A percentile compares a stretch with the other conserved stretches of the same genome.
phyloP scores from a whole-genome alignment of 1,139 yeast genomes.

The Wickerhamomyces sp. region DNA sequence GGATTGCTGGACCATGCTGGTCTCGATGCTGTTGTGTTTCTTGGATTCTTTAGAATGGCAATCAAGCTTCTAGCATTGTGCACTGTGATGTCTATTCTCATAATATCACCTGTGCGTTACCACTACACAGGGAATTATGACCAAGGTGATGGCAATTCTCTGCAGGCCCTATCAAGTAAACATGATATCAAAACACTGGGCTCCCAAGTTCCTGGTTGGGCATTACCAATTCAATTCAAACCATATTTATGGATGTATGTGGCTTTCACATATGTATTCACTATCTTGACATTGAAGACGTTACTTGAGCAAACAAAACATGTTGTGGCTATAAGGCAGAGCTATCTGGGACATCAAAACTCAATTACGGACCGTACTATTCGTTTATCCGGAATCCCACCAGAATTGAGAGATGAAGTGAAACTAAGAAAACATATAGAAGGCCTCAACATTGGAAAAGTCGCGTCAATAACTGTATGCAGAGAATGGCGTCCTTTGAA shows the following conservation, averaged over 20 bases:
- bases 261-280: slow-evolving; percentile 79
- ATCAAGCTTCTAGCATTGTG: slow-evolving; percentile 51
- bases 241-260: slow-evolving; percentile 66
- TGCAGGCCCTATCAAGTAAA: slow-evolving; percentile 7
- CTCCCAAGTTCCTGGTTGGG: slow-evolving; percentile 17
- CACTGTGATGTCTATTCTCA: slow-evolving; percentile 50
- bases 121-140: slow-evolving; percentile 51
- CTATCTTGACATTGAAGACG: slow-evolving; percentile 59
- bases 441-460: slow-evolving; percentile 73
- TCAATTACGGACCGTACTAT: slow-evolving; percentile 92
- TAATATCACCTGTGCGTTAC: slow-evolving; percentile 67
- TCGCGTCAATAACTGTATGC: slow-evolving; percentile 71
- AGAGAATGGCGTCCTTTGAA: slow-evolving; percentile 81
- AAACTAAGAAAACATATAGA: slow-evolving; percentile 72
- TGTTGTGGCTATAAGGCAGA: slow-evolving; percentile 75
- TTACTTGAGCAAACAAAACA: slow-evolving; percentile 64
- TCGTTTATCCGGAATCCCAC: slow-evolving; percentile 87
- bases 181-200: slow-evolving; percentile 13
- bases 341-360: slow-evolving; percentile 80
- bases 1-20: slow-evolving; percentile 89
- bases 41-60: slow-evolving; percentile 73
- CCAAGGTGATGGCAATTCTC: slow-evolving; percentile 32
- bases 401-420: slow-evolving; percentile 64
- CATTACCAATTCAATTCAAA: slow-evolving; percentile 28
- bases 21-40: slow-evolving; percentile 83